Conservation (phyloP, 2,329 filamentous ascomycete genomes). For the Pseudopithomyces maydicus region DNA sequence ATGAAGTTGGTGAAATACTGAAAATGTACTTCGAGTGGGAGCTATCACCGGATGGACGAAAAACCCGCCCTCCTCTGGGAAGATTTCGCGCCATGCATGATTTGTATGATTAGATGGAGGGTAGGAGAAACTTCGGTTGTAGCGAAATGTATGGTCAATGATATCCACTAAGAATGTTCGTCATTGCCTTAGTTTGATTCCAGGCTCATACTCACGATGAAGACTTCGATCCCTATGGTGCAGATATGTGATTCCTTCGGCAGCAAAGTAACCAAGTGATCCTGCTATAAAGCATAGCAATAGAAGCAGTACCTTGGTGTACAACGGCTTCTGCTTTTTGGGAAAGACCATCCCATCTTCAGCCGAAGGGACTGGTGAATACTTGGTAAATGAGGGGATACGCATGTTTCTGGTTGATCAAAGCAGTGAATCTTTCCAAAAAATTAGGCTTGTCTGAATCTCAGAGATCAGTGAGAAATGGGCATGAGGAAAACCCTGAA, state of each 20-base stretch:
- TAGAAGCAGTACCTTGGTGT: not conserved
- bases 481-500: not conserved
- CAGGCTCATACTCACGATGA: not conserved
- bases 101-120: not conserved
- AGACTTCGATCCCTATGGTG: not conserved
- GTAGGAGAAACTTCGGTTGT: constrained; percentile 2
- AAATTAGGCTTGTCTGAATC: no score
- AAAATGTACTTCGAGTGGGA: not conserved
- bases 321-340: not conserved
- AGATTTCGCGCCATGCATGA: not conserved
- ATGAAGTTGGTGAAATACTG: constrained; percentile 5
- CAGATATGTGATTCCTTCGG: not conserved
- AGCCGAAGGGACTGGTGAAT: not conserved
- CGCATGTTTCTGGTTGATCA: not conserved
- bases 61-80: not conserved
- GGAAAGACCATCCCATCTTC: not conserved
- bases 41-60: not conserved
- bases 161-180: no score
- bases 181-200: no score
- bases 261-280: not conserved
- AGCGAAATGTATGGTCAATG: not conserved
- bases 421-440: no score
- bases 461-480: not conserved
- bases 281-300: not conserved
- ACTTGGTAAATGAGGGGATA: not conserved